Evolutionary conservation across 371 early-diverging fungal genomes (phyloP).

Genomic region (Rhizopus sp.): DNA sequence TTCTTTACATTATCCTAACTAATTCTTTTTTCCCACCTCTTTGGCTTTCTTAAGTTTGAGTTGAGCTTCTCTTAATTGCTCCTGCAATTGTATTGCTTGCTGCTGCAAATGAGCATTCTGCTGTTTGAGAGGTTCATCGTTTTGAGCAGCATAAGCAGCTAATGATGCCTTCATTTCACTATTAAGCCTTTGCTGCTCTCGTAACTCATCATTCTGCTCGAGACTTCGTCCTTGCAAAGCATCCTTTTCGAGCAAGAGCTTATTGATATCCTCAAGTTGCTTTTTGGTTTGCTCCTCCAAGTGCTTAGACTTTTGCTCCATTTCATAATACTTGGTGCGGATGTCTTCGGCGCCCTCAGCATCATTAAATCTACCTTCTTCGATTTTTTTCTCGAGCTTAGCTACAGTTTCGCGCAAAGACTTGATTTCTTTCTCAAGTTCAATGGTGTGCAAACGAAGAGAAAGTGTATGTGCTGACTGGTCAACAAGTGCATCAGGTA

Average conservation of each 20-base stretch:
- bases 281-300: constrained; percentile 64
- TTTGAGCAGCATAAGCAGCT: constrained; percentile 66
- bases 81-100: constrained; percentile 55
- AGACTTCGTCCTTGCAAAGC: constrained; percentile 55
- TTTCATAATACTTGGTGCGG: constrained; percentile 29
- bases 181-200: constrained; percentile 58
- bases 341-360: constrained; percentile 40
- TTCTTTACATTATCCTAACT: neutral
- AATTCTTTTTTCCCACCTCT: constrained; percentile 47
- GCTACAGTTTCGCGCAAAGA: constrained; percentile 30
- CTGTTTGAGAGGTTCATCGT: constrained; percentile 64
- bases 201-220: constrained; percentile 56
- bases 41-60: constrained; percentile 72
- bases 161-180: constrained; percentile 71
- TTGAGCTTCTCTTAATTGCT: constrained; percentile 60
- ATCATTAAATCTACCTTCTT: constrained; percentile 43
- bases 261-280: constrained; percentile 66
- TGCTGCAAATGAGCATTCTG: constrained; percentile 59
- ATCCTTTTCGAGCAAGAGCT: constrained; percentile 69
- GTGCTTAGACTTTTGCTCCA: constrained; percentile 45
- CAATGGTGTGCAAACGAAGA: constrained; percentile 39
- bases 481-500: constrained; percentile 45
- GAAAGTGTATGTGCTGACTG: constrained; percentile 39
- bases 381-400: constrained; percentile 34
- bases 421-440: constrained; percentile 51